Conservation (phyloP, 148 eudicot species). For the Rhododendron mucronatum region DNA sequence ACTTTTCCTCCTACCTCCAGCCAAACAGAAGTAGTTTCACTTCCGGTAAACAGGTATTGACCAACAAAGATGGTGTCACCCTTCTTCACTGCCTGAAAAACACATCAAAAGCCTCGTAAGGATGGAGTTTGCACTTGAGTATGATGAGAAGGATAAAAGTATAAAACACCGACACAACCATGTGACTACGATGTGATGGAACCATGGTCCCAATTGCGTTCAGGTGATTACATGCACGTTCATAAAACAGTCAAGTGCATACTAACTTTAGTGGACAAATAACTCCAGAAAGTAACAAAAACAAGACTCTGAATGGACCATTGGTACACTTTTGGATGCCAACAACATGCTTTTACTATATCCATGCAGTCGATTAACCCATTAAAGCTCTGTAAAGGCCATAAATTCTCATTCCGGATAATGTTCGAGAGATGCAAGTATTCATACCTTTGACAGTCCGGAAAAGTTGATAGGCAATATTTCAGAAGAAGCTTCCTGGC, state of each 20-base stretch:
- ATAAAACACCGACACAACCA: neutral
- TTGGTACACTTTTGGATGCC: neutral
- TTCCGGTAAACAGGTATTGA: conserved; percentile 96
- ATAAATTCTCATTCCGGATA: neutral
- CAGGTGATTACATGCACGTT: neutral
- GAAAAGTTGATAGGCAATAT: conserved; percentile 60
- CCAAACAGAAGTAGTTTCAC: conserved; percentile 98
- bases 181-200: neutral
- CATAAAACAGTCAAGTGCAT: neutral
- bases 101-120: conserved; percentile 18
- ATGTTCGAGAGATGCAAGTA: neutral
- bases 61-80: conserved; percentile 97
- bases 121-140: neutral
- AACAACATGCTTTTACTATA: neutral
- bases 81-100: conserved; percentile 77
- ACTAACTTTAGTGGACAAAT: neutral
- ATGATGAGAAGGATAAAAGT: neutral
- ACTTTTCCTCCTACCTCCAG: conserved; percentile 65
- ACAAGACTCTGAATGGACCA: neutral
- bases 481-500: conserved; percentile 54
- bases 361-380: neutral
- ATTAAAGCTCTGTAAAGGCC: neutral
- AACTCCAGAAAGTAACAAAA: neutral
- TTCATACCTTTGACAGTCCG: conserved; percentile 53
- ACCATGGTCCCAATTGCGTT: neutral